Conservation (phyloP, 2,329 filamentous ascomycete species). For the Fusarium floridanum region DNA sequence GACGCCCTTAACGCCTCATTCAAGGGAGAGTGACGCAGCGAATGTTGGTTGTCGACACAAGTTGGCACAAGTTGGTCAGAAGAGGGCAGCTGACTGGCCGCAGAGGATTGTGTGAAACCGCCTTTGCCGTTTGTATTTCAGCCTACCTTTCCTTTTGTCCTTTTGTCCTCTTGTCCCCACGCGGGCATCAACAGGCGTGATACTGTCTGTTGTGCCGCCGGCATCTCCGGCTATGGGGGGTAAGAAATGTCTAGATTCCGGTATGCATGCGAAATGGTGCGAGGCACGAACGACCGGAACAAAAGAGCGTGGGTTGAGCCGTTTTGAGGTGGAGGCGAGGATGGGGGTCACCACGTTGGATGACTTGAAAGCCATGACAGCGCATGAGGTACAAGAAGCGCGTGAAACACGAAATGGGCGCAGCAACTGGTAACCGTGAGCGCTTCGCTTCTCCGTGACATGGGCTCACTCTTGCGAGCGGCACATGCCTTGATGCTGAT, state of each 20-base stretch:
- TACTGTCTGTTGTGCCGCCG: constrained; percentile 10
- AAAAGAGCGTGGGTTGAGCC: constrained; percentile 32
- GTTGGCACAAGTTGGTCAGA: constrained; percentile 36
- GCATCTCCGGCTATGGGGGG: constrained; percentile 11
- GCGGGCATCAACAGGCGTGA: neutral
- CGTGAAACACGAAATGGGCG: constrained; percentile 18
- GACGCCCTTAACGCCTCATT: constrained; percentile 24
- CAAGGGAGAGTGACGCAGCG: constrained; percentile 39
- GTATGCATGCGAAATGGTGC: constrained; percentile 39
- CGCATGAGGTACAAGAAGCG: constrained; percentile 10
- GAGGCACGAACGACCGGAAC: constrained; percentile 25
- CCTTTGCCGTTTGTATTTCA: constrained; percentile 29
- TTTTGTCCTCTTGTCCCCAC: constrained; percentile 10
- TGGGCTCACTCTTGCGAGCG: constrained; percentile 20
- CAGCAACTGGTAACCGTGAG: constrained; percentile 9
- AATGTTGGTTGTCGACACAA: constrained; percentile 12
- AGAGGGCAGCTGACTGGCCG: constrained; percentile 31
- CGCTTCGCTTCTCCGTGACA: neutral
- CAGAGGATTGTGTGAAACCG: constrained; percentile 28
- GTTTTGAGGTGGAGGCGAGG: constrained; percentile 36
- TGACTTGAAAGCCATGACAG: constrained; percentile 30
- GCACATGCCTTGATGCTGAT: neutral
- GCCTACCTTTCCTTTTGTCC: constrained; percentile 23
- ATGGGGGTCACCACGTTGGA: constrained; percentile 39
- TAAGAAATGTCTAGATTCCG: constrained; percentile 27